Evolutionary conservation across 495 filamentous ascomycete species (phyloP).

Genomic region (Penicillium ochrochloron): DNA sequence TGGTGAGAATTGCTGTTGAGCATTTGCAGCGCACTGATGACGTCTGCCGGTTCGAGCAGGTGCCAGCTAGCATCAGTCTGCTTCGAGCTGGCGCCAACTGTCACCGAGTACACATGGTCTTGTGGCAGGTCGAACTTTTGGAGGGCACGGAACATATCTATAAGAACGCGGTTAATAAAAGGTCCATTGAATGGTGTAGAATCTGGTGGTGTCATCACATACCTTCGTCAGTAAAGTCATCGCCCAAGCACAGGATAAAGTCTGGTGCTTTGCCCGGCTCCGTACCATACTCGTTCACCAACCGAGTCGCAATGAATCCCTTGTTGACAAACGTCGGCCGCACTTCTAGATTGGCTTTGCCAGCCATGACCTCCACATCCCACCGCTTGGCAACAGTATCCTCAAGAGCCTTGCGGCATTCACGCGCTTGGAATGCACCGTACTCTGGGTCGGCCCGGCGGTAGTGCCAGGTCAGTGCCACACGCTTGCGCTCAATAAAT

Average conservation of each 20-base stretch:
- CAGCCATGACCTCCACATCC: conserved; percentile 92
- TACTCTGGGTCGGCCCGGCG: conserved; percentile 85
- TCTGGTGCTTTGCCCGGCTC: conserved; percentile 61
- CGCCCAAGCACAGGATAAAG: conserved; percentile 87
- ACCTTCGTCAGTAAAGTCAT: conserved; percentile 98
- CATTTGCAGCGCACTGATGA: conserved; percentile 76
- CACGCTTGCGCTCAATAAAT: conserved; percentile 89
- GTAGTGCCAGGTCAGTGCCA: conserved; percentile 96
- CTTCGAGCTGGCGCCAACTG: conserved; percentile 85
- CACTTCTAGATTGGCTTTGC: conserved; percentile 96
- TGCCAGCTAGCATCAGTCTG: conserved; percentile 87
- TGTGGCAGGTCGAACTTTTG: conserved; percentile 58
- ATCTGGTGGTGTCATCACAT: conserved; percentile 34
- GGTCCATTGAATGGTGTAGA: no score
- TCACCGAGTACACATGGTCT: conserved; percentile 80
- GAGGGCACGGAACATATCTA: conserved; percentile 69
- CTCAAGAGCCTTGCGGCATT: conserved; percentile 78
- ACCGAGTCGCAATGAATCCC: conserved; percentile 82
- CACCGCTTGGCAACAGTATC: conserved; percentile 72
- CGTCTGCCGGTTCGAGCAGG: conserved; percentile 82
- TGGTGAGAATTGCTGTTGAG: conserved; percentile 57
- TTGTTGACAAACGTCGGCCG: conserved; percentile 96
- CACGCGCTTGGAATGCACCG: conserved; percentile 71
- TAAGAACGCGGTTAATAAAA: conserved; percentile 10
- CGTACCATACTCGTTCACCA: conserved; percentile 67